Base-by-base conservation (phyloP, 2,329 filamentous ascomycete species). In the Claviceps capensis region DNA sequence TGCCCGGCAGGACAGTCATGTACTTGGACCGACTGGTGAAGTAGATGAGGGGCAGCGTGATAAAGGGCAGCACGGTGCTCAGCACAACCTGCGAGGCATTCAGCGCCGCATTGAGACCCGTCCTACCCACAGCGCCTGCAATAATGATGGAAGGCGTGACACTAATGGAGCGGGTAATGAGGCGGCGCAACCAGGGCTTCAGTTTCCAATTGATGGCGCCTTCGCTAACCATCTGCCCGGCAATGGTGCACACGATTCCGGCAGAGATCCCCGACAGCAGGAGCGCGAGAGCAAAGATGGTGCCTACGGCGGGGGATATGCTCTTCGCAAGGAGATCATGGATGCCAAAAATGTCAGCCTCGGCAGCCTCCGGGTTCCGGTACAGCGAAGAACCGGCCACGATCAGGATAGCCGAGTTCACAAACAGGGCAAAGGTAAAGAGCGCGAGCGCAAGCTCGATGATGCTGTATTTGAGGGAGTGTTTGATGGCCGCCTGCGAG, bases 171-270 rank as follows among this genome's bases (percentile, higher is more conserved):
- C 88, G 78, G 0, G 88, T 94, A 48, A 91, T 67, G 4, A 94
- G 75, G 11, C 88, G 77, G 2, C 88, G 82, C 9, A 90, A 61
- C 88, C 88, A 95, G 0, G 88, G 88, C 55, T 75, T 74, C 36
- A 90, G 67, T 5, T 69, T 79, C 85, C 87, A 89, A 47, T 81
- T 79, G 45, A 95, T 66, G 55, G 88, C 86, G 6, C 88, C 88
- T 65, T 94, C 88, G 56, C 81, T 83, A 22, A 95, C 84, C 82
- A 95, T 93, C 65, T 95, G 88, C 0, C 88, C 88, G 0, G 88
- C 79, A 58, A 95, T 93, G 1, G 89, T 95, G 69, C 88, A 94
- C 2, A 94, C 84, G 38, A 95, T 87, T 5, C 88, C 88, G 0
- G 88, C 88, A 0, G 83, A 87, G 13, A 88, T 77, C 8, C 88